Base-by-base conservation (phyloP, 2,329 filamentous ascomycete genomes). In the Fusarium nisikadoi region DNA sequence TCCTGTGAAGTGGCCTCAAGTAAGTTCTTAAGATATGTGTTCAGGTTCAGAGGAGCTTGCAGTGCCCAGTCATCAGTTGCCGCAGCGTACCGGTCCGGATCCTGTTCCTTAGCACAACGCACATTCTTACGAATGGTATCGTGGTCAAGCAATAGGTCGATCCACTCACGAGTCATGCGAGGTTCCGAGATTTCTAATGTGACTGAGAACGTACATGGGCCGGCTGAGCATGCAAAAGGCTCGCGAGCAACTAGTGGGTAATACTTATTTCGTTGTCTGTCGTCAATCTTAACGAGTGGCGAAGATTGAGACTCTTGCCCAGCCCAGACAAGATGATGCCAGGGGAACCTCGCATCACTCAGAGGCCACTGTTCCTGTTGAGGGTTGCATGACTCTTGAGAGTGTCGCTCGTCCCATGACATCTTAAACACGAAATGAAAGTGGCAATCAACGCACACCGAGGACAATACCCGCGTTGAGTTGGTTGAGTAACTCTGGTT, bases 11-110 rank as follows among this genome's bases (percentile, higher is more conserved):
- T 78, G 5, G 78, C 78, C 29, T 84, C 81, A 6, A 86, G 80
- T 10, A 86, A 80, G 64, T 90, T 87, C 36, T 83, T 84, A 7
- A 89, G 78, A 54, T 89, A 90, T 11, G 83, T 84, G 62, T 85
- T 84, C 7, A 90, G 77, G 16, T 86, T 87, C 11, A 75, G 57
- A 6, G 86, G 80, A 1, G 84, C 81, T n/a, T 82, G 80, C 5
- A 79, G 76, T 6, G 77, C 78, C 78, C 84, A 85, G 13, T 81
- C 78, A 19, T 84, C 79, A 5, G 81, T 78, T 2, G 85, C 80
- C 25, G 83, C 82, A 8, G 80, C 78, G 69, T 86, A 90, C 12
- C 88, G 81, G 1, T 79, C 80, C 0, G 87, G 86, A 36, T 90
- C 87, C 12, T 83, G 74, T 35, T 80, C 77, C 35, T 82, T 81